Evolutionary conservation across 1,139 yeast species (phyloP).

Genomic region (Magnusiomyces paraingens): DNA sequence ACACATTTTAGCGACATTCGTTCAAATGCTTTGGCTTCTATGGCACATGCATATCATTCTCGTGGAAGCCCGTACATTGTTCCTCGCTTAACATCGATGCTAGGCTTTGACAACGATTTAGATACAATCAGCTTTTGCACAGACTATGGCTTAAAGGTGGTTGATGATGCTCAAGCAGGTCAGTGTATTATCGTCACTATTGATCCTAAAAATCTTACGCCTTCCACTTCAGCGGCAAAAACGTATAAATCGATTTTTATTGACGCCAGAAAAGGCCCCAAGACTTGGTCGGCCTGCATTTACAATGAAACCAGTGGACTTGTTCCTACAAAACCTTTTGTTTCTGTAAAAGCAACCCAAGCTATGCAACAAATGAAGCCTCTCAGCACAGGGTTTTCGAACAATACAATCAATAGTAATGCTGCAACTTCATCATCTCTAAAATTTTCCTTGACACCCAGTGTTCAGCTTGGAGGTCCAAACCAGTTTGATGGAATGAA

Average conservation of each 20-base stretch:
- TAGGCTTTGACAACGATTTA: conserved; percentile 60
- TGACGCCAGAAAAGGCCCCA: conserved; percentile 40
- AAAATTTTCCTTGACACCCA: no score
- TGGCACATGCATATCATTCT: conserved; percentile 63
- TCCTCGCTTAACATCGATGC: conserved; percentile 40
- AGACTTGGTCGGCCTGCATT: conserved; percentile 32
- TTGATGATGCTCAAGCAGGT: conserved; percentile 34
- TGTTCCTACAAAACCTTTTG: neutral
- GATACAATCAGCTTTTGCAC: conserved; percentile 52
- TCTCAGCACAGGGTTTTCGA: no score
- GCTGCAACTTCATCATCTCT: no score
- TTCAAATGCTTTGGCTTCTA: conserved; percentile 62
- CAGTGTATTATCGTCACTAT: conserved; percentile 53
- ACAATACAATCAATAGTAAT: no score
- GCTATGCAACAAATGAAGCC: neutral
- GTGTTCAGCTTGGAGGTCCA: no score
- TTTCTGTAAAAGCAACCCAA: neutral
- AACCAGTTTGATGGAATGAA: neutral
- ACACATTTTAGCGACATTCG: conserved; percentile 76
- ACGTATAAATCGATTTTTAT: conserved; percentile 47
- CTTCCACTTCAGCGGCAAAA: conserved; percentile 47
- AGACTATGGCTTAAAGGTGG: conserved; percentile 55
- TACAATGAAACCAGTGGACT: conserved; percentile 35
- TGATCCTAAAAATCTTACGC: conserved; percentile 38
- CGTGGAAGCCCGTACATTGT: conserved; percentile 61